Evolutionary conservation across 805 yeast genomes (phyloP), one percentile per base, ranked within the genome.

Genomic region (Zygosaccharomyces pseudorouxii): DNA sequence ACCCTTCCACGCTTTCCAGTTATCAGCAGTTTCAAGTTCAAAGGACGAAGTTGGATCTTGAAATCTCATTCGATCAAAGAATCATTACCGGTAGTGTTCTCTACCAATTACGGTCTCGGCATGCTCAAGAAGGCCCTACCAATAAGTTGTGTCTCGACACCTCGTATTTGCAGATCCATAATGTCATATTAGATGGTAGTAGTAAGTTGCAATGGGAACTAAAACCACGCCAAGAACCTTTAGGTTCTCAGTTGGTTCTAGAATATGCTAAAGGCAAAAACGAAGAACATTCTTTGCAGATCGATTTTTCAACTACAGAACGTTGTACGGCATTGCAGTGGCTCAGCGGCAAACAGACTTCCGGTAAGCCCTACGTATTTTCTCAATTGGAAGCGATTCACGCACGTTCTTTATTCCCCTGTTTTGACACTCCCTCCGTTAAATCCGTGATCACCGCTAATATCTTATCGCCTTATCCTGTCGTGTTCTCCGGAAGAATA

Each of bases 311-410:
- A 50, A 89, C 97, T 33, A 89, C 96, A 1, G 69, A 71, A 5
- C 65, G 79, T 19, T 84, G 95, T 61, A 86, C 96, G 1, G 96
- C 96, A 3, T 71, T 89, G 51, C 96, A 89, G 67, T 89, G 93
- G 81, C 71, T 89, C 46, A 79, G 78, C n/a, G 80, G 82, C 30
- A 80, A 75, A 46, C 86, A 82, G 57, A 85, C 95, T 7, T 81
- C 81, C 42, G 95, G 90, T 14, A 78, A 81, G 52, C 77, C 76
- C 37, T 73, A 74, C 22, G 73, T 89, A 49, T 89, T 89, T 65
- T 87, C 96, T 9, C 97, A 89, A 69, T 79, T 95, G 63, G 95
- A 89, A 70, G 89, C 96, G 31, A 89, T 86, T 54, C 96, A 89
- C 62, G 93, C 96, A 5, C 77, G 97, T 60, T 79, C 92, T 12